Conservation (phyloP, 1,284 basidiomycete genomes). For the Microbotryum intermedium region DNA sequence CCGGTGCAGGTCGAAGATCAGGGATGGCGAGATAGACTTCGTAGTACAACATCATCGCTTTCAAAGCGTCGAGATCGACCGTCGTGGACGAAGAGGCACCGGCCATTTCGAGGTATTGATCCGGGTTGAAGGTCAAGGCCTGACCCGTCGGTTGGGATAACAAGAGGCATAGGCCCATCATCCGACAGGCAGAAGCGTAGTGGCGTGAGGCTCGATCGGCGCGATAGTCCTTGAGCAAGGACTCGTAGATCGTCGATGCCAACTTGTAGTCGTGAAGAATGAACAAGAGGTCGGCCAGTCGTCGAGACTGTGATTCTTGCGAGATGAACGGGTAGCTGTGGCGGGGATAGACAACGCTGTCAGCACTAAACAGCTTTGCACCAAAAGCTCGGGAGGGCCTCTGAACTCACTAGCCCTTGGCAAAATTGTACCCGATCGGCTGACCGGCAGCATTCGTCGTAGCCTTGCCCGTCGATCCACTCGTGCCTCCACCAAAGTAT, state of each 20-base stretch:
- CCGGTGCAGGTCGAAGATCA: constrained; percentile 39
- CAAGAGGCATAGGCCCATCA: constrained; percentile 41
- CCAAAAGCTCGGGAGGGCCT: constrained; percentile 38
- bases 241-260: constrained; percentile 77
- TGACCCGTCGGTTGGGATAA: constrained; percentile 20
- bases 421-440: constrained; percentile 30
- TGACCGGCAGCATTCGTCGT: constrained; percentile 31
- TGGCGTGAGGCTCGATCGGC: constrained; percentile 41
- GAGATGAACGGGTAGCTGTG: constrained; percentile 43
- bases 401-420: constrained; percentile 32
- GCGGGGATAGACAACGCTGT: too few species aligned
- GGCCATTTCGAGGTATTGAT: constrained; percentile 42
- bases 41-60: constrained; percentile 42
- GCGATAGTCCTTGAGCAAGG: constrained; percentile 48
- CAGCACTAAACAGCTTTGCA: constrained; percentile 3
- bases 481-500: constrained; percentile 41
- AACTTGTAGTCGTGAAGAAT: constrained; percentile 82
- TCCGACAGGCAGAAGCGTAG: constrained; percentile 41
- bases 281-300: constrained; percentile 93
- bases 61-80: constrained; percentile 41
- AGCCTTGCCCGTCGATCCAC: constrained; percentile 27
- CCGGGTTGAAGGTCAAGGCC: constrained; percentile 17
- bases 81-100: constrained; percentile 26
- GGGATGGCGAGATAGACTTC: constrained; percentile 40
- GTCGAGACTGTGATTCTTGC: constrained; percentile 44